A percentile compares a stretch with the other conserved stretches of the same genome.
phyloP scores from a whole-genome alignment of 371 early-diverging fungal species.

The Vittaforma corneae region DNA sequence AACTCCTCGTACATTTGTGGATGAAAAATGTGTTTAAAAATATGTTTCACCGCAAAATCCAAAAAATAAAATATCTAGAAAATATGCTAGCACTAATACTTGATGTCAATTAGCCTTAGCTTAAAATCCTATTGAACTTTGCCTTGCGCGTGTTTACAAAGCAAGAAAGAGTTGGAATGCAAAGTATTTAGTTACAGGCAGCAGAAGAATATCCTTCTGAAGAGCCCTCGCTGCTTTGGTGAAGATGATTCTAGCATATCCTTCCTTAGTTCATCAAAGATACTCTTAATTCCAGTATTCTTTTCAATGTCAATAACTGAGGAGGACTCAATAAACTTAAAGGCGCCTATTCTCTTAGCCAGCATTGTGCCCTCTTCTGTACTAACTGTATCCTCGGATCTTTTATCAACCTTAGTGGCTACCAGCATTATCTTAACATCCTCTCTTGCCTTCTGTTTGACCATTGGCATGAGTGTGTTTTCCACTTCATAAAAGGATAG shows the following conservation, averaged over 20 bases:
- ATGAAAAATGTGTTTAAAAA: no score
- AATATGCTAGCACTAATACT: no score
- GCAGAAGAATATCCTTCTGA: no score
- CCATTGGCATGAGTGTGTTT: slow-evolving; percentile 26
- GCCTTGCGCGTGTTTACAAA: no score
- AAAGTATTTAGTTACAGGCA: no score
- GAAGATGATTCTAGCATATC: slow-evolving; percentile 37
- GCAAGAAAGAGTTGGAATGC: no score
- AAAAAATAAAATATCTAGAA: no score
- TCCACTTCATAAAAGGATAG: slow-evolving; percentile 44
- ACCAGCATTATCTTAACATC: slow-evolving; percentile 29
- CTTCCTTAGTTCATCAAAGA: slow-evolving; percentile 58
- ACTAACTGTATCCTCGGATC: slow-evolving; percentile 16
- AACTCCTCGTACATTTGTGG: no score
- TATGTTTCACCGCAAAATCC: no score
- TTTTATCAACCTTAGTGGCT: slow-evolving; percentile 35
- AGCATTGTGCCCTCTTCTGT: slow-evolving; percentile 56
- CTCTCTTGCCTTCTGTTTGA: slow-evolving; percentile 3
- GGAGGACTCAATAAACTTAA: slow-evolving; percentile 89
- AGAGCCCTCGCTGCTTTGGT: no score
- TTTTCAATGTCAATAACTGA: slow-evolving; percentile 84
- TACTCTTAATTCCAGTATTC: slow-evolving; percentile 85
- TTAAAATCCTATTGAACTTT: no score
- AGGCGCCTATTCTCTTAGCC: slow-evolving; percentile 73
- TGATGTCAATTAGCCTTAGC: no score